Base-by-base conservation (phyloP, 371 early-diverging fungal species). In the Apophysomyces elegans region DNA sequence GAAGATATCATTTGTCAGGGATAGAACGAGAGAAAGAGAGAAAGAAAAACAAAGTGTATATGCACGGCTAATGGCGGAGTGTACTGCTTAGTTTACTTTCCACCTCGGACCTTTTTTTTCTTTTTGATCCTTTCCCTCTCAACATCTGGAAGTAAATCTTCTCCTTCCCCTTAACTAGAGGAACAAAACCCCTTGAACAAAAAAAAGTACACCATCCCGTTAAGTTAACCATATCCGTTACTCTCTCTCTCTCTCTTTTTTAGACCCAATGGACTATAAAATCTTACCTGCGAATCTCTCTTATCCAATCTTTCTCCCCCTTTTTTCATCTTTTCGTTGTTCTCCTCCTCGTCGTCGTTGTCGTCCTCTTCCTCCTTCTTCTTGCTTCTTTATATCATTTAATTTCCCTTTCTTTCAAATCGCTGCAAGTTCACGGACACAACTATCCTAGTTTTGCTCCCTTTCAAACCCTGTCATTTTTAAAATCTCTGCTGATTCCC, bases 401-500 rank as follows among this genome's bases (percentile, higher is more conserved):
- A 8, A 8, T 41, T 41, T 13, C 13, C 41, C 41, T 13, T 13
- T 41, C 11, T 13, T 41, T 13, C 41, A 41, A 41, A 41, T 41
- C 41, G 8, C 41, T 41, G 11, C 13, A 11, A 13, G 11, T 41
- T 41, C 13, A 13, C 13, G 1, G 8, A 41, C 41, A 26, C 32
- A 26, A 26, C 41, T 41, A 41, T 41, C 41, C 32, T 26, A 26
- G 32, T 26, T 26, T 41, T 13, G 41, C 2, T 41, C 41, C 13
- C 41, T 41, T 41, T 41, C 8, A 8, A 8, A 41, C 41, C 13
- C 41, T 1, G 8, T 41, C 41, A 41, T 41, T 41, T 61, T 45
- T 61, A 47, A 13, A 47, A 47, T 32, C 47, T 54, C 14, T 61
- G 12, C 9, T 47, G n/a, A 21, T 61, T 9, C 32, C 61, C 61